Percentiles rank a stretch among this genome's conserved stretches.
These are phyloP conservation scores for Rhododendron kiyosumense DNA, from an alignment of 148 eudicot species.

Conservation along the genomic window DNA sequence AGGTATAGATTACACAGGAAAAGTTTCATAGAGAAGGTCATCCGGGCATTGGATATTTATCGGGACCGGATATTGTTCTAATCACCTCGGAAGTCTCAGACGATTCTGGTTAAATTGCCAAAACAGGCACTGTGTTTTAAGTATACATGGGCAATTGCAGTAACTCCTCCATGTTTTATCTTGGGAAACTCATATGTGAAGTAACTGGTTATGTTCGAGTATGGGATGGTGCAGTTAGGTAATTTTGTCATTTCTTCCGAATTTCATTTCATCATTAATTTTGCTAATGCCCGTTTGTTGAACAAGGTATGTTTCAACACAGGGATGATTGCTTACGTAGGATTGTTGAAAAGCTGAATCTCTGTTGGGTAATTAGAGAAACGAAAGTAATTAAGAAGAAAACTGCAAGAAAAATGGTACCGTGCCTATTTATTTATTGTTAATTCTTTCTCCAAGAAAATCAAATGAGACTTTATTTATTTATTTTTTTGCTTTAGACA, in stretches of 20 bases:
- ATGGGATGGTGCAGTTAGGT: not conserved
- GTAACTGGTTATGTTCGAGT: not conserved
- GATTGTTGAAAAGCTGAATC: not conserved
- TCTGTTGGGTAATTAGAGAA: not conserved
- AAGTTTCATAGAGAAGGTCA: slow-evolving; percentile 66
- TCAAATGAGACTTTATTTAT: too few relatives aligned
- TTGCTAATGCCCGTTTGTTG: not conserved
- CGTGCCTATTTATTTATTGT: not conserved
- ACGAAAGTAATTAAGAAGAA: too few relatives aligned
- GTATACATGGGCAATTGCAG: not conserved
- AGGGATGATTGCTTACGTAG: not conserved
- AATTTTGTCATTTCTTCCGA: not conserved
- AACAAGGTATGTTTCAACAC: not conserved
- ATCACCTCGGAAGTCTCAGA: not conserved
- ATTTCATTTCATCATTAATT: not conserved
- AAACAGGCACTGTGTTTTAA: not conserved
- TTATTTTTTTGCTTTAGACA: too few relatives aligned
- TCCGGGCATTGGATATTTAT: slow-evolving; percentile 77
- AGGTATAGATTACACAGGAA: slow-evolving; percentile 94
- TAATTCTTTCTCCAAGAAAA: too few relatives aligned
- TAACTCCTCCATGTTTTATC: not conserved
- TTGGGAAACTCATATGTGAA: not conserved
- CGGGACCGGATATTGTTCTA: slow-evolving; percentile 59
- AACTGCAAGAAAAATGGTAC: not conserved
- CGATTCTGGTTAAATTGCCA: not conserved